phyloP scores from a whole-genome alignment of 2,329 filamentous ascomycete species.

The Ascochyta fabae region DNA sequence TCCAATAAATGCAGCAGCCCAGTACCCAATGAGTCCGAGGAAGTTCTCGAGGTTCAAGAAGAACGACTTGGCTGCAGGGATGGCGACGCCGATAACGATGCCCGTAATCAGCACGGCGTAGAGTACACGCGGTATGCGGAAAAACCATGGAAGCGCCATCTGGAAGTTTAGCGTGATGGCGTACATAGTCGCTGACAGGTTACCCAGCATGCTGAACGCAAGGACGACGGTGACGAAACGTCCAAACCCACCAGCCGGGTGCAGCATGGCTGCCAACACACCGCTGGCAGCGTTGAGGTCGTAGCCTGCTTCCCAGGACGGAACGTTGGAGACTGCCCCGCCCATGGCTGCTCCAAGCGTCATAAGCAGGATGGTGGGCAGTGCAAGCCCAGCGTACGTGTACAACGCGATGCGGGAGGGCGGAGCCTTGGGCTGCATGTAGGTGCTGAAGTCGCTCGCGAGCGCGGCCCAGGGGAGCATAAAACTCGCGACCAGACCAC shows the following conservation, averaged over 20 bases:
- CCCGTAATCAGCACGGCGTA: slow-evolving; percentile 65
- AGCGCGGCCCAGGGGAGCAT: slow-evolving; percentile 68
- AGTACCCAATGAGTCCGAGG: slow-evolving; percentile 46
- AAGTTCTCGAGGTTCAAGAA: slow-evolving; percentile 60
- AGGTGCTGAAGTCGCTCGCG: slow-evolving; percentile 67
- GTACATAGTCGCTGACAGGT: slow-evolving; percentile 66
- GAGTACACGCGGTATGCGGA: slow-evolving; percentile 62
- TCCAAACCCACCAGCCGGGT: slow-evolving; percentile 65
- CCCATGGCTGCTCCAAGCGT: slow-evolving; percentile 69
- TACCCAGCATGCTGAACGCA: slow-evolving; percentile 61
- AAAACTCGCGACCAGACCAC: slow-evolving; percentile 67
- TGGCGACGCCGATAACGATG: slow-evolving; percentile 65
- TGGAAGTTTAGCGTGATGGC: slow-evolving; percentile 70
- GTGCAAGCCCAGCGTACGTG: slow-evolving; percentile 61
- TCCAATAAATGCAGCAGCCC: slow-evolving; percentile 44
- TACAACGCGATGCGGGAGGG: slow-evolving; percentile 61
- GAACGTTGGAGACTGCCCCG: slow-evolving; percentile 62
- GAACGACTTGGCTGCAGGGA: slow-evolving; percentile 63
- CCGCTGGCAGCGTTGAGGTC: slow-evolving; percentile 62
- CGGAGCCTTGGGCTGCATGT: slow-evolving; percentile 63
- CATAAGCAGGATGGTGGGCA: slow-evolving; percentile 67
- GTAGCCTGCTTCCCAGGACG: slow-evolving; percentile 63
- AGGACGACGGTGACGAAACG: slow-evolving; percentile 67
- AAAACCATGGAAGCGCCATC: slow-evolving; percentile 64
- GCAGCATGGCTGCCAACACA: slow-evolving; percentile 65